phyloP scores from a whole-genome alignment of 1,284 basidiomycete genomes.

The Ceratobasidium sp. region DNA sequence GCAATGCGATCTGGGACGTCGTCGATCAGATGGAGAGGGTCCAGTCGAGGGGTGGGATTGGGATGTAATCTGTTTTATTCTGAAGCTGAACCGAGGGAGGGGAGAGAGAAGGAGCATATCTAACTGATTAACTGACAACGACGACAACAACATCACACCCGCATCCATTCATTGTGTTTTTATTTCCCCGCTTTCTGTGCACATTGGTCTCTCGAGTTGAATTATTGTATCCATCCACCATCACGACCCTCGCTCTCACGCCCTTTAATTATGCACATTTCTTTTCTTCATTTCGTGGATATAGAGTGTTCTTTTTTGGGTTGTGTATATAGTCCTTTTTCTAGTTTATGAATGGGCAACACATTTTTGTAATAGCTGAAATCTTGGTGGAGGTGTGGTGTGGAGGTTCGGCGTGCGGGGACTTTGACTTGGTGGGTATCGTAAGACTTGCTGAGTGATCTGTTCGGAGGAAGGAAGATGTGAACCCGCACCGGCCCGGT shows the following conservation, averaged over 20 bases:
- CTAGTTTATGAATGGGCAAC: background rate
- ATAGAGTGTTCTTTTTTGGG: background rate
- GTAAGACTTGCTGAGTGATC: background rate
- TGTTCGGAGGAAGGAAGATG: background rate
- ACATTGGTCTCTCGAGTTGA: background rate
- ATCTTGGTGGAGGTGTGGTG: too few relatives aligned
- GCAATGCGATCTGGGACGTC: constrained; percentile 39
- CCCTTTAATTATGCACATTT: background rate
- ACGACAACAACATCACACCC: constrained; percentile 23
- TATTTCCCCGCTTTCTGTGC: background rate
- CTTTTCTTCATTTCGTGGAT: background rate
- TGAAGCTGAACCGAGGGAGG: background rate
- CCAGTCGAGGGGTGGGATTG: constrained; percentile 23
- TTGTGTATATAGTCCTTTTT: background rate
- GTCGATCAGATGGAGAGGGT: constrained; percentile 37
- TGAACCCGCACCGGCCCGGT: background rate
- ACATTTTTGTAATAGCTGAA: background rate
- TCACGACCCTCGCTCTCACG: too few relatives aligned
- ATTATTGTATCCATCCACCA: constrained; percentile 20
- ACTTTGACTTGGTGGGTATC: too few relatives aligned
- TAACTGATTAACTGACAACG: background rate
- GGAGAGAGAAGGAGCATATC: background rate
- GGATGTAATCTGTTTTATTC: background rate
- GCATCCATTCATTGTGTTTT: constrained; percentile 38
- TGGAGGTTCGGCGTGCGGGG: too few relatives aligned